Evolutionary conservation across 352 stramenopile genomes (phyloP), one percentile per base, ranked within the genome.

Genomic region (Pythium plurisporium): DNA sequence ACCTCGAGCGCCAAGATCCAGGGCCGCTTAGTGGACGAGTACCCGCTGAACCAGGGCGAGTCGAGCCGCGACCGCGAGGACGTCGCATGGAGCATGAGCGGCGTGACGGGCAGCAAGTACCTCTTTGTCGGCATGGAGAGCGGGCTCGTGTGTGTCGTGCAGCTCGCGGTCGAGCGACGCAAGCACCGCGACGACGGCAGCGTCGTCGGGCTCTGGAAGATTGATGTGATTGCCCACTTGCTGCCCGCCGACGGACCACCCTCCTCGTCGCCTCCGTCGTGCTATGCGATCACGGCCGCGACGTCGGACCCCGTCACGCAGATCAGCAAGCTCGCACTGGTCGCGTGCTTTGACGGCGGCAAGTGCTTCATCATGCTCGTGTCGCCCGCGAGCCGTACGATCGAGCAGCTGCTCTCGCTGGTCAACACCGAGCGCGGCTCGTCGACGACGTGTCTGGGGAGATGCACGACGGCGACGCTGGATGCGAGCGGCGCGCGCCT

Each of bases 351-450:
- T 61, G 74, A 85, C 61, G 74, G 74, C n/a, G 79, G 77, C 40
- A 87, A 85, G 54, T 92, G 82, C 54, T 92, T 92, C 48, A 86
- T 92, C 54, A 80, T 92, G 72, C 55, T 87, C 51, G 49, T 92
- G 5, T 74, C 77, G 20, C 79, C 79, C 0, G 38, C 53, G 1
- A 55, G 61, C n/a, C 87, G 87, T 30, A 66, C 63, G 46, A 89
- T 92, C 44, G 70, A 89, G 22, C 82, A 90, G 53, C 58, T 91
- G 17, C 54, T 91, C 12, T 91, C 82, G 29, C 78, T 91, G 23
- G 74, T 89, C 33, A 89, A 89, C 59, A 85, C 75, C 3, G 67
- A 86, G 41, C 66, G 70, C 26, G 51, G 36, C 12, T 61, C 58
- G 11, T 55, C 65, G 0, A 50, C 63, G 0, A 34, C 52, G 15